Conservation (phyloP, 2,329 filamentous ascomycete genomes). For the Fusarium incarnatum region DNA sequence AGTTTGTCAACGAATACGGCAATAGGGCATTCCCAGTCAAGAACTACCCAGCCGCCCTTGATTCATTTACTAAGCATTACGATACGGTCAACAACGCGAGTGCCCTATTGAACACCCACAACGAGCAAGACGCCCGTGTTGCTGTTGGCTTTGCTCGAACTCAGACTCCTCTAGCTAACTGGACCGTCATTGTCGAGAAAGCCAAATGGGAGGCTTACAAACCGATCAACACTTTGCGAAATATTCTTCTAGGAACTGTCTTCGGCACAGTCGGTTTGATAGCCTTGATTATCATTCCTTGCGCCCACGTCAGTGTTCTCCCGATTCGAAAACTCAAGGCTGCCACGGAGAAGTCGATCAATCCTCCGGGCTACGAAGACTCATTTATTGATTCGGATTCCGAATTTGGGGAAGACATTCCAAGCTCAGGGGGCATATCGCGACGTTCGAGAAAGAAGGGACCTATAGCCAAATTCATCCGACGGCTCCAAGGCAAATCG, state of each 20-base stretch:
- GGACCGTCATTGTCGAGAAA: slow-evolving; percentile 86
- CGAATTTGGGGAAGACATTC: slow-evolving; percentile 55
- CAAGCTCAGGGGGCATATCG: slow-evolving; percentile 57
- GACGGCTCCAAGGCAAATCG: slow-evolving; percentile 52
- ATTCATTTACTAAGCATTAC: slow-evolving; percentile 67
- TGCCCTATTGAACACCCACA: slow-evolving; percentile 73
- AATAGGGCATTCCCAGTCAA: slow-evolving; percentile 67
- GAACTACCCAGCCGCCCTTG: slow-evolving; percentile 71
- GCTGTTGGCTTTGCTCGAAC: slow-evolving; percentile 85
- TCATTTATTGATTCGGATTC: slow-evolving; percentile 57
- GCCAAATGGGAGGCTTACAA: slow-evolving; percentile 77
- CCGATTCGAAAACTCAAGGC: slow-evolving; percentile 82
- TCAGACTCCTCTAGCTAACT: slow-evolving; percentile 76
- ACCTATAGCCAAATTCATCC: slow-evolving; percentile 53
- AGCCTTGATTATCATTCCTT: slow-evolving; percentile 77
- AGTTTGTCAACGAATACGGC: slow-evolving; percentile 54
- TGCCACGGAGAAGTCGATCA: slow-evolving; percentile 79
- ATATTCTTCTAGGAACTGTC: slow-evolving; percentile 84
- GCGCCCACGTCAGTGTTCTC: slow-evolving; percentile 83
- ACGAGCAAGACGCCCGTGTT: slow-evolving; percentile 77
- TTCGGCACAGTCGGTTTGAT: slow-evolving; percentile 84
- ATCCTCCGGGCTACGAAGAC: slow-evolving; percentile 71
- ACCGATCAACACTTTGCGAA: slow-evolving; percentile 79
- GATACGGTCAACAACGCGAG: slow-evolving; percentile 73
- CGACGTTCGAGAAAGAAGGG: slow-evolving; percentile 60